Base-by-base conservation (phyloP, 805 yeast genomes). In the Sporopachydermia lactativora region DNA sequence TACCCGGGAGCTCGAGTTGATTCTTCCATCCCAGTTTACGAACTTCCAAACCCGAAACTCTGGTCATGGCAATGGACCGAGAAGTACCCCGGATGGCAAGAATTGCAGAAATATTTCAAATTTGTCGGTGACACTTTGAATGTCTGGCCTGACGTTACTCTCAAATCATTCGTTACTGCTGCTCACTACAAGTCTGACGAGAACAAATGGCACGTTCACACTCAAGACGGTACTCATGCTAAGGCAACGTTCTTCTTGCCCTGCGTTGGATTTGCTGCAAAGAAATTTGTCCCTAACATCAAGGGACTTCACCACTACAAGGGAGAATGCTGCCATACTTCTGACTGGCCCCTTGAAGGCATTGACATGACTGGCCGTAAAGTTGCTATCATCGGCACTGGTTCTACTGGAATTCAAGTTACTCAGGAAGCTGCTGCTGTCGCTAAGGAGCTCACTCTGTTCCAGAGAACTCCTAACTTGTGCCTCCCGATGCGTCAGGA, bases 361-460 rank as follows among this genome's bases (percentile, higher is more conserved):
- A 18, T 38, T 16, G 42, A 42, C 15, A 34, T 45, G 17, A 39
- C 38, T n/a, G 41, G 41, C 16, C 41, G 41, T n/a, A 45, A 35
- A 16, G 45, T 49, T 39, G 51, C 42, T 18, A 38, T 49, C 1
- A 41, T 49, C 18, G 51, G 56, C 5, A 52, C 49, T 16, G 56
- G 57, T 16, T 42, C 57, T 4, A 49, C 56, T 6, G 57, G 57
- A 14, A 47, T 48, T 31, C 50, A 49, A 38, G 40, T 49, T 34
- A 39, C 45, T 15, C 51, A 49, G 40, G 48, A 48, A 28, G 39
- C 46, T 35, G 49, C 47, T 5, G 39, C 38, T 14, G 41, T 38
- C 14, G 48, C 45, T 15, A 38, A 39, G 15, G 45, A 42, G 18
- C 37, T 48, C 28, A 37, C 19, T 5, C 47, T 49, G n/a, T 48